Base-by-base conservation (phyloP, 225 moss, liverwort and hornwort species). In the Sphagnum tenellum region DNA sequence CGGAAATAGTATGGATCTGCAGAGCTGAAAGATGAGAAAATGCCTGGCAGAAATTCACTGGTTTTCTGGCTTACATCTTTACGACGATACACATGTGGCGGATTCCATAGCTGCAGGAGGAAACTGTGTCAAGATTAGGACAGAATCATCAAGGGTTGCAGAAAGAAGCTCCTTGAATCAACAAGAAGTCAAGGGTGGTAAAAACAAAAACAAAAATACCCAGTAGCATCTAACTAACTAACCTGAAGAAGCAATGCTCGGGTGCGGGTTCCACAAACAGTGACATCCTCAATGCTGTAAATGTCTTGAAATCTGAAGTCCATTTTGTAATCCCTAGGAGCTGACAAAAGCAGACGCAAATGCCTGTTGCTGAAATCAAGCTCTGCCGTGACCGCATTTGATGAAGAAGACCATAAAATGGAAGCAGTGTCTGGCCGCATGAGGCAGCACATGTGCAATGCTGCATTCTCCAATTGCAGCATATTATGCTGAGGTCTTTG, bases 171-270 rank as follows among this genome's bases (percentile, higher is more conserved):
- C 29, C 29, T 1, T 29, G 29, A 29, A 29, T 29, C 29, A 29
- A 29, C 29, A 29, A 29, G 29, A 29, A 29, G 0, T 29, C 29
- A 29, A 29, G 29, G 29, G 29, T 0, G 29, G 29, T 29, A 29
- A 29, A 29, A 29, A 29, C 29, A 29, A 29, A 29, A 29, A 29
- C 29, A 29, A 29, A 29, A 29, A 29, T 29, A 29, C 29, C 29
- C 29, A 29, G 29, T 29, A 29, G 29, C 29, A 29, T 29, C 29
- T 29, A 29, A 29, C 29, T 29, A 29, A 29, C 29, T 29, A 29
- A 94, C 94, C 94, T 89, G 70, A 45, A 90, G 60, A 12, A 84
- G 63, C 62, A 96, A 81, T 50, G 84, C 80, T 53, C 48, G 73
- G 45, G 48, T 70, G 55, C 74, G 69, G 46, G 67, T 72, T 53